A percentile compares a stretch with the other conserved stretches of the same genome.
Conservation (phyloP, 2,329 filamentous ascomycete genomes). For the Sarocladiaceae sp. region DNA sequence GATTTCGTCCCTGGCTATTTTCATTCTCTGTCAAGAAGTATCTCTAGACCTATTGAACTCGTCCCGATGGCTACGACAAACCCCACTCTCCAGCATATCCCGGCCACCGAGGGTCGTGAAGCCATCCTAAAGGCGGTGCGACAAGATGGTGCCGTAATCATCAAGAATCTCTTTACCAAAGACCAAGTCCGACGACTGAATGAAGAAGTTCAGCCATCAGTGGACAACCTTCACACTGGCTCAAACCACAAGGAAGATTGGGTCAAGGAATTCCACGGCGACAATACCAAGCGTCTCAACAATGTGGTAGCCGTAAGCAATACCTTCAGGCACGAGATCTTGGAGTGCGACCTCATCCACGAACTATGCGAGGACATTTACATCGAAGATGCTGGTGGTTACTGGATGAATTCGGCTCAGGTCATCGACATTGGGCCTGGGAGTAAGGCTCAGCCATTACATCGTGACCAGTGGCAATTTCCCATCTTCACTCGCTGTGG, state of each 20-base stretch:
- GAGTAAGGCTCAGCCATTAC: constrained; percentile 20
- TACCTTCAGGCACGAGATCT: constrained; percentile 22
- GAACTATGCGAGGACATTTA: constrained; percentile 14
- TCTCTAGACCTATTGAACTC: background rate
- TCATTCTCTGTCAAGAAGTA: background rate
- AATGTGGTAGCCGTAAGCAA: constrained; percentile 19
- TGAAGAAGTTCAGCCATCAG: constrained; percentile 3
- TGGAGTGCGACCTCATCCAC: constrained; percentile 24
- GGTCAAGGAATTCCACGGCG: constrained; percentile 15
- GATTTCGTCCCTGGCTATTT: background rate
- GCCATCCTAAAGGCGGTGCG: constrained; percentile 7
- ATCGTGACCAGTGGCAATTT: constrained; percentile 18
- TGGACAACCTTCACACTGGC: constrained; percentile 2
- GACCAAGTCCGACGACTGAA: constrained; percentile 9
- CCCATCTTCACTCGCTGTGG: constrained; percentile 12
- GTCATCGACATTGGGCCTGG: constrained; percentile 20
- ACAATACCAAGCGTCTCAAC: constrained; percentile 21
- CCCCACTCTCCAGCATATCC: background rate
- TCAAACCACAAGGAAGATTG: constrained; percentile 9
- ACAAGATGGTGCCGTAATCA: constrained; percentile 9
- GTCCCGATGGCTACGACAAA: background rate
- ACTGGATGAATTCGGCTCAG: constrained; percentile 22
- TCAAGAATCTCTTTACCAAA: constrained; percentile 6
- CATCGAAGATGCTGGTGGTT: constrained; percentile 20
- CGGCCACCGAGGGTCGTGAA: background rate